phyloP scores from a whole-genome alignment of 176 grass and related monocot species.

The Calamus simplicifolius region DNA sequence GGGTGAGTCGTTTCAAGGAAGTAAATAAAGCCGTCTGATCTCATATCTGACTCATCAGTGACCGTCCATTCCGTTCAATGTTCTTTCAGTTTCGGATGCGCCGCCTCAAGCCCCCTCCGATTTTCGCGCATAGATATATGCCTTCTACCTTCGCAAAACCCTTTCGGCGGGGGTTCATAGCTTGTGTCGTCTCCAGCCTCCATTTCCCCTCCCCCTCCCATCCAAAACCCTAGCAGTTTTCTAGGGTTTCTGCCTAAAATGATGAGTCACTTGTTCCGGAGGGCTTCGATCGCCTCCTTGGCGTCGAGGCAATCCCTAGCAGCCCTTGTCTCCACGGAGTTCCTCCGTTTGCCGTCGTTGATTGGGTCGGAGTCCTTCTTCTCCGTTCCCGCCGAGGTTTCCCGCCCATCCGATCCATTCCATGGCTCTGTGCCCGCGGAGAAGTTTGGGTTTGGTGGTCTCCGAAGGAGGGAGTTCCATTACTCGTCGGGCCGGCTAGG shows the following conservation, averaged over 20 bases:
- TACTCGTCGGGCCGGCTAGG: conserved; percentile 21
- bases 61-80: no score
- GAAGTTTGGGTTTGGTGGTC: not conserved
- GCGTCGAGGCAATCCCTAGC: conserved; percentile 21
- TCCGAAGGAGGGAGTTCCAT: conserved; percentile 39
- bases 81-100: no score
- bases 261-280: conserved; percentile 66
- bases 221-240: conserved; percentile 22
- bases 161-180: conserved; percentile 12
- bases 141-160: conserved; percentile 1
- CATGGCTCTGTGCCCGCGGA: not conserved
- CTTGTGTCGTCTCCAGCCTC: not conserved
- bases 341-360: not conserved
- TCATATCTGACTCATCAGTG: no score
- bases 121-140: no score
- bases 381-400: not conserved
- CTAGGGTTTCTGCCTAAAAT: conserved; percentile 1
- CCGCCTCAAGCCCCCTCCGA: no score
- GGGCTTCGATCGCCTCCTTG: conserved; percentile 32
- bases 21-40: no score
- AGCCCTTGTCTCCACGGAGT: conserved; percentile 21
- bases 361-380: not conserved
- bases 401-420: no score
- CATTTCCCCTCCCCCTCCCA: not conserved
- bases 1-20: no score